phyloP scores from a whole-genome alignment of 2,329 filamentous ascomycete genomes.

The Cryphonectria naterciae region DNA sequence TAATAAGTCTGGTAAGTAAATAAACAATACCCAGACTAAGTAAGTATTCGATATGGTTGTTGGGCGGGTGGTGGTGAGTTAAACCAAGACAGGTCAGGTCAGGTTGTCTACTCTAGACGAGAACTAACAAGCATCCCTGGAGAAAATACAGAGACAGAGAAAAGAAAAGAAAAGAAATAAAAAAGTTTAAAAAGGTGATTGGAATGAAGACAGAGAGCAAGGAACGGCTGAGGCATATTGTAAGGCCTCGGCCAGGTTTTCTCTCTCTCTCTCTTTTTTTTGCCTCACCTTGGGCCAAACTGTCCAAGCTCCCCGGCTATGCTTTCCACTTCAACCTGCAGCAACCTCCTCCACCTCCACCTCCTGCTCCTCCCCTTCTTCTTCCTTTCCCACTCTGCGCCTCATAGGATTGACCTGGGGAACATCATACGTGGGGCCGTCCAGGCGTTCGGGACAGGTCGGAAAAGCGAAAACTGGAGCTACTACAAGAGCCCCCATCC shows the following conservation, averaged over 20 bases:
- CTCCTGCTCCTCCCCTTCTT: neutral
- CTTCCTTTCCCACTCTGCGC: neutral
- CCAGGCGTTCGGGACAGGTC: conserved; percentile 15
- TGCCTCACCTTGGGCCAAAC: neutral
- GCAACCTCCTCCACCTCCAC: too few species aligned
- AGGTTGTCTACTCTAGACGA: neutral
- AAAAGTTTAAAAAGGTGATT: neutral
- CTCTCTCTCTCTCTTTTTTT: neutral
- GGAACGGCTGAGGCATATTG: neutral
- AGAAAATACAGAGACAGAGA: too few species aligned
- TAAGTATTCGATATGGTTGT: neutral
- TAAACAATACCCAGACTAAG: conserved; percentile 1
- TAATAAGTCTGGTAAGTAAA: neutral
- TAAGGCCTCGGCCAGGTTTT: neutral
- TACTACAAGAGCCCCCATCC: neutral
- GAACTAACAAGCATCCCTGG: neutral
- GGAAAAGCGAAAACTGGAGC: conserved; percentile 13
- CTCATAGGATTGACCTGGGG: conserved; percentile 1
- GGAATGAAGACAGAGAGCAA: neutral
- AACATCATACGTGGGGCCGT: conserved; percentile 9
- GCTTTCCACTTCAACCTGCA: conserved; percentile 2
- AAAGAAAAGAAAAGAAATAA: neutral
- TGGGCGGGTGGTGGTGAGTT: neutral
- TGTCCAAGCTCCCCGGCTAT: neutral
- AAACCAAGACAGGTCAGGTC: conserved; percentile 1